These are phyloP conservation scores for Debaryomycetaceae sp. DNA, from an alignment of 1,139 yeast genomes.

Conservation along the genomic window DNA sequence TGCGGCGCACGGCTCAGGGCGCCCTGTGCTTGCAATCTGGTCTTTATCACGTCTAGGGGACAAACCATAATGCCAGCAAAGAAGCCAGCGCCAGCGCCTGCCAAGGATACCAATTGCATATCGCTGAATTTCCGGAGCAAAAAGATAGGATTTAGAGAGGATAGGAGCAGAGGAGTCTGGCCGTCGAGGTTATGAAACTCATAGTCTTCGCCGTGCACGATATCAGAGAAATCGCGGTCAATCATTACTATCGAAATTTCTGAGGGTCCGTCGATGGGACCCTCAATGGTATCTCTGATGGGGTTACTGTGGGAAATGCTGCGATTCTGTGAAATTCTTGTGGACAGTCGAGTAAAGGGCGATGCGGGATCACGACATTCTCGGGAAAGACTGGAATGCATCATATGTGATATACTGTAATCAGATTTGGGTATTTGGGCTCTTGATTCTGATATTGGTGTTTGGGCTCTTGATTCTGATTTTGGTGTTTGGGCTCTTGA, in stretches of 20 bases:
- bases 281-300: too few species aligned
- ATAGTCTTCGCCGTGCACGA: constrained; percentile 29
- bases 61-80: constrained; percentile 38
- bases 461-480: too few species aligned
- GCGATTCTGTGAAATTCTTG: too few species aligned
- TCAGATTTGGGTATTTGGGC: too few species aligned
- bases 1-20: constrained; percentile 6
- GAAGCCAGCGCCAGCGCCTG: constrained; percentile 38
- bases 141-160: constrained; percentile 2
- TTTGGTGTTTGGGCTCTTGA: too few species aligned
- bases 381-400: too few species aligned
- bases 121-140: constrained; percentile 3
- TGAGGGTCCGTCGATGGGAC: not conserved
- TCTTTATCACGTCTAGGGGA: constrained; percentile 37
- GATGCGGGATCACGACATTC: too few species aligned
- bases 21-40: constrained; percentile 37
- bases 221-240: constrained; percentile 24
- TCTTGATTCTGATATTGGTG: too few species aligned
- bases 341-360: too few species aligned
- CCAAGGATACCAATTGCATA: constrained; percentile 28
- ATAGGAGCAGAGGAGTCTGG: constrained; percentile 2
- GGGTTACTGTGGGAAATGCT: too few species aligned
- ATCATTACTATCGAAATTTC: not conserved
- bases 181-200: constrained; percentile 17
- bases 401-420: too few species aligned